Evolutionary conservation across 371 early-diverging fungal species (phyloP), one percentile per base, ranked within the genome.

Genomic region (Actinomortierella ambigua): DNA sequence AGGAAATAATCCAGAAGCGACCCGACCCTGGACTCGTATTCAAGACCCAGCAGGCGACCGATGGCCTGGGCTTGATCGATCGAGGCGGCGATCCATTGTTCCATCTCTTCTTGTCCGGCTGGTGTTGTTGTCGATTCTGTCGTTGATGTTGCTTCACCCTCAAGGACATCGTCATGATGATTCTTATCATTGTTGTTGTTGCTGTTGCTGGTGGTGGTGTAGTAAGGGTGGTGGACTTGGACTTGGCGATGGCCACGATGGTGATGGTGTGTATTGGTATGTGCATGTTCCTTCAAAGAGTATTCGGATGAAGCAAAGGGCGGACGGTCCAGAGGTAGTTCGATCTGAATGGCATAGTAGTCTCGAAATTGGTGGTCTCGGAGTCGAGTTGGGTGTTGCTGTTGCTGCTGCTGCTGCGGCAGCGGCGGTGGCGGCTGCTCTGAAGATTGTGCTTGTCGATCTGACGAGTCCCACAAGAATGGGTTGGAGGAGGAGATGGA

Each of bases 111-210:
- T 68, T 42, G 48, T 79, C 41, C 61, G 59, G 47, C 49, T 77
- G 42, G 24, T 47, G 68, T 69, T 46, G 71, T 60, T 50, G 53
- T 69, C 55, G 69, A 61, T 23, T 69, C 76, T 14, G 20, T 71
- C 8, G 67, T 76, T 27, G 77, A 75, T 50, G 73, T 63, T 41
- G n/a, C n/a, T n/a, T n/a, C n/a, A n/a, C n/a, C n/a, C n/a, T n/a
- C n/a, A n/a, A n/a, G n/a, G n/a, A n/a, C n/a, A n/a, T n/a, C n/a
- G n/a, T n/a, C n/a, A n/a, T n/a, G n/a, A n/a, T n/a, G n/a, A n/a
- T n/a, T n/a, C n/a, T n/a, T n/a, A n/a, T n/a, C n/a, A n/a, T n/a
- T n/a, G n/a, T n/a, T n/a, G n/a, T n/a, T n/a, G n/a, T n/a, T n/a
- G n/a, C n/a, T n/a, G n/a, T n/a, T n/a, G n/a, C n/a, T n/a, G n/a